phyloP scores from a whole-genome alignment of 768 basidiomycete genomes.

The Macrolepiota dolichaula region DNA sequence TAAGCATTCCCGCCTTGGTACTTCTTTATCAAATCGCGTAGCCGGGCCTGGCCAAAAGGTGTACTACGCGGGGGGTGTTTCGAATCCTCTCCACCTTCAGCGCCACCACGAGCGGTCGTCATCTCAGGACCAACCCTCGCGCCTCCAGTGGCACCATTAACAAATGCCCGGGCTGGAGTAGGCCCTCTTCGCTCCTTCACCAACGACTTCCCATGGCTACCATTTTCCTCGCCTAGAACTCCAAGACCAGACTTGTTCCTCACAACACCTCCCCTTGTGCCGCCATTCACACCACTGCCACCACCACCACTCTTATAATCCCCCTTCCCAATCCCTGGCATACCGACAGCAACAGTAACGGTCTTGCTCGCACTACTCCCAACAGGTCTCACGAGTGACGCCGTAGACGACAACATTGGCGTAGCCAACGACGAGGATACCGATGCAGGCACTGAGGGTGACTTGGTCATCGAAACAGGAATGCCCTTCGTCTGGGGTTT shows the following conservation, averaged over 20 bases:
- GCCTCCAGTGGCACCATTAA: constrained; percentile 2
- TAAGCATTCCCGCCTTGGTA: constrained; percentile 51
- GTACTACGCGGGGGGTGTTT: constrained; percentile 38
- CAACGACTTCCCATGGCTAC: background rate
- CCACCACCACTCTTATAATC: background rate
- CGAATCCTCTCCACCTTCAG: background rate
- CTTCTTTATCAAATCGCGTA: constrained; percentile 79
- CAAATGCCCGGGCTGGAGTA: background rate
- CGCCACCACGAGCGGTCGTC: background rate
- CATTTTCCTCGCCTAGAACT: background rate
- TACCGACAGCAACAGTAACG: constrained; percentile 1
- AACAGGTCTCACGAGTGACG: constrained; percentile 60
- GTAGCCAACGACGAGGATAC: constrained; percentile 71
- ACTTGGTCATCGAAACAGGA: constrained; percentile 36
- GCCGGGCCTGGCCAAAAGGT: constrained; percentile 73
- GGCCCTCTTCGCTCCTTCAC: background rate
- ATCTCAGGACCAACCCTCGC: background rate
- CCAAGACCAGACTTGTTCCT: constrained; percentile 6
- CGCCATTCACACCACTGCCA: background rate
- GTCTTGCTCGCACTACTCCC: constrained; percentile 3
- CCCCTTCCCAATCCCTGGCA: background rate
- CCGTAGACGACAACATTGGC: constrained; percentile 73
- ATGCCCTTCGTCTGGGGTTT: constrained; percentile 23
- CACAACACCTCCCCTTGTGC: background rate
- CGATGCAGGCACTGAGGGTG: constrained; percentile 64